Percentiles rank a stretch among this genome's conserved stretches.
Evolutionary conservation across 306 rosid species (phyloP).

Genomic region (Elaeagnus macrophylla): DNA sequence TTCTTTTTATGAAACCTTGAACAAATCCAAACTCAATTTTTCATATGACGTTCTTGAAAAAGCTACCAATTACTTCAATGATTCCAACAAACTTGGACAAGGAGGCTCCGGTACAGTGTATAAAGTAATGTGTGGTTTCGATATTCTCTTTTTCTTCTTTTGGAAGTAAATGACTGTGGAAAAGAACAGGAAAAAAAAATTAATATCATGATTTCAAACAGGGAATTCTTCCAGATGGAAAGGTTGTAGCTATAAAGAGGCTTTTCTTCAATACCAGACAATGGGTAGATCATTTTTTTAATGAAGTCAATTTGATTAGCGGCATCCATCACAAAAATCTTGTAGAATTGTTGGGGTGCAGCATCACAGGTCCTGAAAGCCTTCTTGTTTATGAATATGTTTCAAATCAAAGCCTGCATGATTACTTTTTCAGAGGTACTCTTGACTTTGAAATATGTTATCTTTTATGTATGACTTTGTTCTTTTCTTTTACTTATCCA

Average conservation of each 20-base stretch:
- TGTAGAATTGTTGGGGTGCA: slow-evolving; percentile 53
- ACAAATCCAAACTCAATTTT: slow-evolving; percentile 46
- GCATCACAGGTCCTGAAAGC: slow-evolving; percentile 74
- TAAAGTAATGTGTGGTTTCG: slow-evolving; percentile 28
- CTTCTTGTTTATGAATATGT: slow-evolving; percentile 65
- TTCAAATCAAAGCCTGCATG: slow-evolving; percentile 49
- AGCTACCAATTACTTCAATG: slow-evolving; percentile 55
- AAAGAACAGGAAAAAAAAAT: not conserved
- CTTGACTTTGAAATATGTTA: slow-evolving; percentile 6
- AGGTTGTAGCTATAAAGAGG: slow-evolving; percentile 39
- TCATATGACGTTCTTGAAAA: slow-evolving; percentile 60
- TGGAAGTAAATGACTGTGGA: not conserved
- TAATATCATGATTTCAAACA: slow-evolving; percentile 6
- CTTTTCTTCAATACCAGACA: slow-evolving; percentile 46
- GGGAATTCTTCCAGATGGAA: slow-evolving; percentile 34
- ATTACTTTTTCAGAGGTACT: slow-evolving; percentile 42
- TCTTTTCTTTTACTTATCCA: not conserved
- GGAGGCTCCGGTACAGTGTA: slow-evolving; percentile 81
- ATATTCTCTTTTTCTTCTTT: not conserved
- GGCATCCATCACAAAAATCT: slow-evolving; percentile 37
- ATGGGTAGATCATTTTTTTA: slow-evolving; percentile 44
- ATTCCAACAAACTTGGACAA: slow-evolving; percentile 60
- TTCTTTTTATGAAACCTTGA: slow-evolving; percentile 32
- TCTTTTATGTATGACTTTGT: not conserved
- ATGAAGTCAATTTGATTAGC: slow-evolving; percentile 40